These are phyloP conservation scores for Lycium ferocissimum DNA, from an alignment of 257 asterid species.

Conservation along the genomic window DNA sequence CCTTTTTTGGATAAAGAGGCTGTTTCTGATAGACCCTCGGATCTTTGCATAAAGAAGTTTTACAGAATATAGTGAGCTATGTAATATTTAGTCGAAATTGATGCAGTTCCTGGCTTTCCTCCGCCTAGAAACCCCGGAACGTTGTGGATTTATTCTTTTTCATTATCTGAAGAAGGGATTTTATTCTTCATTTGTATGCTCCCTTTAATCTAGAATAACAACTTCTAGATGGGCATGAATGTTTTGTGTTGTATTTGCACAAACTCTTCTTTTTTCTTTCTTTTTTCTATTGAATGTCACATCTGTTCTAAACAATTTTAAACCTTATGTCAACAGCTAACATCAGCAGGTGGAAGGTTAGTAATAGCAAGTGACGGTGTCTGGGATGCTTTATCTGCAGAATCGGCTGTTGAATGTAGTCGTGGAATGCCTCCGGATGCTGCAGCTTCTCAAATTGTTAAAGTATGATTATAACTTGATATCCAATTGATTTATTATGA, in stretches of 20 bases:
- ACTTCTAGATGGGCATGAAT: constrained; percentile 2
- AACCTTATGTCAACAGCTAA: constrained; percentile 60
- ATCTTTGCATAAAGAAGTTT: not conserved
- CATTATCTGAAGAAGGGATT: not conserved
- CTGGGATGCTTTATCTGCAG: constrained; percentile 96
- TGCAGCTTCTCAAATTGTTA: constrained; percentile 92
- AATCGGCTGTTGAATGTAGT: constrained; percentile 83
- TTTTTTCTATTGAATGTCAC: too few relatives aligned
- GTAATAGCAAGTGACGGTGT: constrained; percentile 96
- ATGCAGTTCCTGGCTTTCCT: not conserved
- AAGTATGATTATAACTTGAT: constrained; percentile 47
- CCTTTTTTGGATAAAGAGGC: too few relatives aligned
- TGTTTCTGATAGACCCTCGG: not conserved
- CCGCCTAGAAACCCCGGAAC: not conserved
- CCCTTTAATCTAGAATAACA: not conserved
- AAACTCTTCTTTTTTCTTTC: not conserved
- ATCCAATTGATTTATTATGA: not conserved
- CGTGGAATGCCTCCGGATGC: constrained; percentile 88
- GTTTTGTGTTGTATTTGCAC: not conserved
- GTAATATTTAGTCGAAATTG: not conserved
- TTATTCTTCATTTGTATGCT: constrained; percentile 21
- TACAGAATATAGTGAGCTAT: not conserved
- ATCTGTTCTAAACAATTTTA: constrained; percentile 20
- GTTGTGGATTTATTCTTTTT: constrained; percentile 1
- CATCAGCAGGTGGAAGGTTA: constrained; percentile 92